Conservation (phyloP, 345 rosid genomes). For the Dipteronia sinensis region DNA sequence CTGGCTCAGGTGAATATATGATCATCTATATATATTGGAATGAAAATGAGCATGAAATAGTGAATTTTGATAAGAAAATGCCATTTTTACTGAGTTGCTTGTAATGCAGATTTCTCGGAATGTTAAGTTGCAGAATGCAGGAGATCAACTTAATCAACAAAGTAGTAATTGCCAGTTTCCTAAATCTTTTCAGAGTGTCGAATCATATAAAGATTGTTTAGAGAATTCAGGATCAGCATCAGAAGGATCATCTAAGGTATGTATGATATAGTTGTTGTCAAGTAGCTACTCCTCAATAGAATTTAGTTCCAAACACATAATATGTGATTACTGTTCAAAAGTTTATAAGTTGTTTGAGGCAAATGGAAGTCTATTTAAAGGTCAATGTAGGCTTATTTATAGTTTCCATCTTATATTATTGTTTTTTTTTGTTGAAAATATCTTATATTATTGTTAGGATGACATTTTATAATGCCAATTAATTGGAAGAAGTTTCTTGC, state of each 20-base stretch:
- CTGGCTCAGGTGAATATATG: slow-evolving; percentile 15
- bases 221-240: slow-evolving; percentile 8
- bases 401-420: background rate
- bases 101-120: background rate
- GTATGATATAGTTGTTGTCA: background rate
- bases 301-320: background rate
- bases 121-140: slow-evolving; percentile 30
- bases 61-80: background rate
- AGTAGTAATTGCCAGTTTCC: slow-evolving; percentile 8
- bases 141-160: slow-evolving; percentile 4
- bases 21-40: background rate
- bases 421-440: no score
- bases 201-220: slow-evolving; percentile 5
- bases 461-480: background rate
- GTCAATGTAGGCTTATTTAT: background rate
- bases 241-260: slow-evolving; percentile 15
- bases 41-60: background rate
- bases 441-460: background rate
- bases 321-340: background rate
- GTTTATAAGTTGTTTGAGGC: background rate
- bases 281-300: background rate
- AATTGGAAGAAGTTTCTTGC: background rate
- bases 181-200: slow-evolving; percentile 16
- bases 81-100: background rate
- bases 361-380: background rate